These are phyloP conservation scores for Boletus subparvulus DNA, from an alignment of 768 basidiomycete species.

Conservation along the genomic window DNA sequence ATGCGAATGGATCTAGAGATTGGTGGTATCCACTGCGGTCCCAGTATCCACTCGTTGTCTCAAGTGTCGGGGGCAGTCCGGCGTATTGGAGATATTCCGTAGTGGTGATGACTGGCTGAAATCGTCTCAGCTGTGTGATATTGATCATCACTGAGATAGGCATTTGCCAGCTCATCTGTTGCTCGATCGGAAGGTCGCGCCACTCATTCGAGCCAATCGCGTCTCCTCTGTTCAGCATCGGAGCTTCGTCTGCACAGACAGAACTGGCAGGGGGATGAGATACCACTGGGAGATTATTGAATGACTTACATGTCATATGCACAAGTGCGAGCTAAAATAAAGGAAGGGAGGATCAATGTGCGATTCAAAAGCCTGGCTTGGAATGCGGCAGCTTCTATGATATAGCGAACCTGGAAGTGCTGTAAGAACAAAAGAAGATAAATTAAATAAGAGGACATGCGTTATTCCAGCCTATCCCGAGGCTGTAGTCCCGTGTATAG, in stretches of 20 bases:
- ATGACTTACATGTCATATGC: constrained; percentile 37
- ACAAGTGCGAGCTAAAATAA: constrained; percentile 45
- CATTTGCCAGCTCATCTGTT: constrained; percentile 34
- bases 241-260: constrained; percentile 39
- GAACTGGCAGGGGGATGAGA: constrained; percentile 15
- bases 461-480: constrained; percentile 49
- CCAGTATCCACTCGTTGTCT: constrained; percentile 41
- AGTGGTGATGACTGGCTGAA: constrained; percentile 36
- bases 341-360: constrained; percentile 41
- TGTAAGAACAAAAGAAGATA: not conserved
- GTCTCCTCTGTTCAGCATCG: constrained; percentile 44
- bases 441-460: constrained; percentile 18
- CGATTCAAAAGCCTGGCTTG: constrained; percentile 42
- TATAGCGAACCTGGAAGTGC: constrained; percentile 39
- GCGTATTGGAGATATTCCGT: constrained; percentile 43
- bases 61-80: constrained; percentile 27
- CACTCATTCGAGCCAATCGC: constrained; percentile 40
- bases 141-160: constrained; percentile 40
- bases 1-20: constrained; percentile 14
- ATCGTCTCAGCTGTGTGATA: constrained; percentile 36
- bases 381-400: constrained; percentile 41
- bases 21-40: constrained; percentile 30
- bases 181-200: constrained; percentile 35
- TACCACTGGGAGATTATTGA: not conserved
- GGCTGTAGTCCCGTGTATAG: constrained; percentile 42